phyloP scores from a whole-genome alignment of 2,329 filamentous ascomycete genomes.

The Fusarium sp. region DNA sequence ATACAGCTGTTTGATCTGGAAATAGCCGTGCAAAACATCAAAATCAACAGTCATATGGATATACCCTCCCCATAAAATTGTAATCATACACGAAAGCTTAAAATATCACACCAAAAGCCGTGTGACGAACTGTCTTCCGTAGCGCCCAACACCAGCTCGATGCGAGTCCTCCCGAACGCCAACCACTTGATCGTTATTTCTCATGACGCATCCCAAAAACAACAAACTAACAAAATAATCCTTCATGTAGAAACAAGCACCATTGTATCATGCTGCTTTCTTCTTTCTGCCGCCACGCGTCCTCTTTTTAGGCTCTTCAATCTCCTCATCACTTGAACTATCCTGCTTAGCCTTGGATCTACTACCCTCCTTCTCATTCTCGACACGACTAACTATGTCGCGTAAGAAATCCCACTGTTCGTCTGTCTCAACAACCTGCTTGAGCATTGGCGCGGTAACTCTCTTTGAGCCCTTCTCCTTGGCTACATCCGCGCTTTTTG shows the following conservation, averaged over 20 bases:
- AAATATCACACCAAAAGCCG: conserved; percentile 33
- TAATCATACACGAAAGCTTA: conserved; percentile 15
- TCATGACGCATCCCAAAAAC: conserved; percentile 42
- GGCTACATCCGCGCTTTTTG: conserved; percentile 87
- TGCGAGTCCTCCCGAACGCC: conserved; percentile 45
- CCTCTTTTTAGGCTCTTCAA: conserved; percentile 63
- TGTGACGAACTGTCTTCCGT: conserved; percentile 27
- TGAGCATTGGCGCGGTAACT: conserved; percentile 90
- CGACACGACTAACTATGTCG: conserved; percentile 90
- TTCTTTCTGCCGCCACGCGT: conserved; percentile 62
- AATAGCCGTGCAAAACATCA: conserved; percentile 1
- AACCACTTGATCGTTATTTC: conserved; percentile 44
- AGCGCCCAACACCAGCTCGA: conserved; percentile 46
- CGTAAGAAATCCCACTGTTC: conserved; percentile 94
- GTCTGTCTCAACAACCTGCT: conserved; percentile 87
- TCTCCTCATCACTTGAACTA: conserved; percentile 65
- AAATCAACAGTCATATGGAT: neutral
- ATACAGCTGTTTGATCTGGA: neutral
- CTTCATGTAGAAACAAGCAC: neutral
- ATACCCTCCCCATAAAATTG: conserved; percentile 1
- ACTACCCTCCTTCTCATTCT: conserved; percentile 63
- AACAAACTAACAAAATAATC: neutral
- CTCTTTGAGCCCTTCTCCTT: conserved; percentile 86
- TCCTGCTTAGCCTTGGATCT: conserved; percentile 61
- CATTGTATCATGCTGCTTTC: conserved; percentile 54